A percentile compares a stretch with the other conserved stretches of the same genome.
These are phyloP conservation scores for Pythium chondricola DNA, from an alignment of 352 stramenopile genomes.

Conservation along the genomic window DNA sequence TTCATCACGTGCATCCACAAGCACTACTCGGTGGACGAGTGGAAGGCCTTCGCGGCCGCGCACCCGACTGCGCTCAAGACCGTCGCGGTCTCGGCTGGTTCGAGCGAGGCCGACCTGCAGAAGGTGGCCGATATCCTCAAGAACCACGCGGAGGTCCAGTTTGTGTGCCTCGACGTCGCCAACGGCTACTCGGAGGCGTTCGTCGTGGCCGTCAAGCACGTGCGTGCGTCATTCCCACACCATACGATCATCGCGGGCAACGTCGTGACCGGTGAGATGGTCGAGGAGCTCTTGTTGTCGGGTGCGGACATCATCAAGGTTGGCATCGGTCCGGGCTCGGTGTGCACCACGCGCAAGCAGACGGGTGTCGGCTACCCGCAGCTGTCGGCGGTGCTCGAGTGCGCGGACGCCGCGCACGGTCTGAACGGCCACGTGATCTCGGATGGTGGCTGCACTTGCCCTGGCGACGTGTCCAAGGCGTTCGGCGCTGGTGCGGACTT, in stretches of 20 bases:
- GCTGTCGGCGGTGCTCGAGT: slow-evolving; percentile 88
- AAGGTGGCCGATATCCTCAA: slow-evolving; percentile 59
- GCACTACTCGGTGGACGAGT: slow-evolving; percentile 79
- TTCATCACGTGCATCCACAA: slow-evolving; percentile 91
- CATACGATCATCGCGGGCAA: slow-evolving; percentile 91
- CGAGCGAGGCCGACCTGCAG: slow-evolving; percentile 57
- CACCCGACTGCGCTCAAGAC: slow-evolving; percentile 56
- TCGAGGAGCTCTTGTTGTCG: slow-evolving; percentile 87
- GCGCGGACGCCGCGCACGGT: slow-evolving; percentile 85
- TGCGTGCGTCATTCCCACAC: slow-evolving; percentile 46
- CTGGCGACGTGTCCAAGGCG: slow-evolving; percentile 87
- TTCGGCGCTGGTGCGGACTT: slow-evolving; percentile 90
- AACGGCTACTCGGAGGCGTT: slow-evolving; percentile 88
- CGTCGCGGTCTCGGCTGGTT: slow-evolving; percentile 78
- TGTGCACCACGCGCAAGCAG: slow-evolving; percentile 91
- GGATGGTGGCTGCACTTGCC: slow-evolving; percentile 86
- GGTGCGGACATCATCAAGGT: slow-evolving; percentile 93
- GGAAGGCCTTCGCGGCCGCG: slow-evolving; percentile 41
- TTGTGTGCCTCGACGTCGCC: slow-evolving; percentile 89
- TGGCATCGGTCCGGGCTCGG: slow-evolving; percentile 87
- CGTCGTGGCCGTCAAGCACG: slow-evolving; percentile 68
- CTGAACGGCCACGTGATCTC: slow-evolving; percentile 87
- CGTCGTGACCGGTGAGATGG: slow-evolving; percentile 91
- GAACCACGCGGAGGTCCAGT: slow-evolving; percentile 53
- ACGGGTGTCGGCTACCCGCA: slow-evolving; percentile 91